Conservation (phyloP, 495 filamentous ascomycete species). For the Neurospora sublineolata region DNA sequence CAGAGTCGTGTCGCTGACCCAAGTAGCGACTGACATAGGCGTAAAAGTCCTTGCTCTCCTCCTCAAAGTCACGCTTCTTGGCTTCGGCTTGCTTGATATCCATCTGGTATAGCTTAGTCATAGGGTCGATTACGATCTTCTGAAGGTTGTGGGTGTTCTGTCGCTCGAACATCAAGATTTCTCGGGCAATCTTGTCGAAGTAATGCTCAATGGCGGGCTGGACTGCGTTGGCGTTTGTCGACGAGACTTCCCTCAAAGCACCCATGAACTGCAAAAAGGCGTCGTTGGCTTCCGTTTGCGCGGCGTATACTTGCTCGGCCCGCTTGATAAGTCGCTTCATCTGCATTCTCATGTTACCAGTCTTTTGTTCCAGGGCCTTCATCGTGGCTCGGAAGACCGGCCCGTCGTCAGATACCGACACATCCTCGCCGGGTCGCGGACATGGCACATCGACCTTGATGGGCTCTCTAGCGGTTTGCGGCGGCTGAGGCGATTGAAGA, state of each 20-base stretch:
- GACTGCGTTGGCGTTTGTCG: conserved; percentile 87
- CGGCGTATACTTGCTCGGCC: conserved; percentile 72
- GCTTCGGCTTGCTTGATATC: conserved; percentile 97
- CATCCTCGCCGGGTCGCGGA: conserved; percentile 76
- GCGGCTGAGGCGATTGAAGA: conserved; percentile 27
- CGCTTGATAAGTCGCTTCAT: conserved; percentile 95
- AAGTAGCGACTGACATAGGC: conserved; percentile 88
- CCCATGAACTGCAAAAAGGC: conserved; percentile 73
- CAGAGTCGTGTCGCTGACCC: conserved; percentile 84
- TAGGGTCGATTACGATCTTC: conserved; percentile 85
- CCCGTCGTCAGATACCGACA: conserved; percentile 80
- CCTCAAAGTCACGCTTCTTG: conserved; percentile 96
- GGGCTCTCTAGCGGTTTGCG: conserved; percentile 32
- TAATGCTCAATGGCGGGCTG: conserved; percentile 95
- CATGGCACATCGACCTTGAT: conserved; percentile 82
- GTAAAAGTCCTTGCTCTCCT: conserved; percentile 97
- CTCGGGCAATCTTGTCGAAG: conserved; percentile 88
- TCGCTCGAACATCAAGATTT: conserved; percentile 78
- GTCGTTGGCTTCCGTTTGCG: conserved; percentile 75
- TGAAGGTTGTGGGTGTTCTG: conserved; percentile 77
- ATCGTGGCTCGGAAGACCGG: conserved; percentile 94
- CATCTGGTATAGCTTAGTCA: conserved; percentile 79
- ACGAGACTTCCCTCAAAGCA: conserved; percentile 76
- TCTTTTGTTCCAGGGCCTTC: conserved; percentile 93
- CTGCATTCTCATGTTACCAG: conserved; percentile 77